Conservation (phyloP, 192 early-diverging fungal genomes). For the Coemansia sp. region DNA sequence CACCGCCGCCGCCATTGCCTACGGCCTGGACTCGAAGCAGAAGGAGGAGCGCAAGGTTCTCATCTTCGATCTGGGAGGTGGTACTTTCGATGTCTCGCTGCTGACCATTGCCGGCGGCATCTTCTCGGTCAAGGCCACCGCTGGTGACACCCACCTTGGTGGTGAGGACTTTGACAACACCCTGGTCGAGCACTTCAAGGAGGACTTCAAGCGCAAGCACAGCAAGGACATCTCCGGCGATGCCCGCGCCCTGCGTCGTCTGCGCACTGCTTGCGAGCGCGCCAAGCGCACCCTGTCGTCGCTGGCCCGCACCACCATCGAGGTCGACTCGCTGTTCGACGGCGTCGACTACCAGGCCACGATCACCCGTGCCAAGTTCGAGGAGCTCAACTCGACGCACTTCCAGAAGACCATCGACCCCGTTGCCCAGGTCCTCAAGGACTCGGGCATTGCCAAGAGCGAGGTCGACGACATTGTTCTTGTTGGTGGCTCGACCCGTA, state of each 20-base stretch:
- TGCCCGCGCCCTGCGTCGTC: slow-evolving; percentile 69
- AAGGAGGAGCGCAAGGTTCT: slow-evolving; percentile 70
- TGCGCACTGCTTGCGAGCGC: slow-evolving; percentile 71
- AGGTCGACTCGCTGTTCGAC: slow-evolving; percentile 74
- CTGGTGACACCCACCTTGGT: slow-evolving; percentile 81
- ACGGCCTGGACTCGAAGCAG: slow-evolving; percentile 77
- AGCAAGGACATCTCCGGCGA: slow-evolving; percentile 69
- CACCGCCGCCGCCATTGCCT: slow-evolving; percentile 84
- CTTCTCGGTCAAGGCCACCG: slow-evolving; percentile 77
- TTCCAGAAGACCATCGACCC: slow-evolving; percentile 72
- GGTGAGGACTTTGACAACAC: slow-evolving; percentile 79
- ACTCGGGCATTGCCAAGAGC: slow-evolving; percentile 72
- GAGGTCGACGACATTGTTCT: slow-evolving; percentile 78
- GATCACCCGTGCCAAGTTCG: slow-evolving; percentile 79
- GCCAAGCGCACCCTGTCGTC: slow-evolving; percentile 77
- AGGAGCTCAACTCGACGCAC: slow-evolving; percentile 65
- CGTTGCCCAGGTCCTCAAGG: slow-evolving; percentile 68
- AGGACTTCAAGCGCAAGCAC: slow-evolving; percentile 67
- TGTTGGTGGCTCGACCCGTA: slow-evolving; percentile 89
- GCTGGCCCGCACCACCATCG: slow-evolving; percentile 64
- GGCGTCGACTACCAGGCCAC: slow-evolving; percentile 71
- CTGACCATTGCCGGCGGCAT: slow-evolving; percentile 72
- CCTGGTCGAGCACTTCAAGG: slow-evolving; percentile 57
- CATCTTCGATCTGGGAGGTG: slow-evolving; percentile 82
- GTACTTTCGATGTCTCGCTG: slow-evolving; percentile 85